Base-by-base conservation (phyloP, 306 rosid species). In the Heteromeles arbutifolia region DNA sequence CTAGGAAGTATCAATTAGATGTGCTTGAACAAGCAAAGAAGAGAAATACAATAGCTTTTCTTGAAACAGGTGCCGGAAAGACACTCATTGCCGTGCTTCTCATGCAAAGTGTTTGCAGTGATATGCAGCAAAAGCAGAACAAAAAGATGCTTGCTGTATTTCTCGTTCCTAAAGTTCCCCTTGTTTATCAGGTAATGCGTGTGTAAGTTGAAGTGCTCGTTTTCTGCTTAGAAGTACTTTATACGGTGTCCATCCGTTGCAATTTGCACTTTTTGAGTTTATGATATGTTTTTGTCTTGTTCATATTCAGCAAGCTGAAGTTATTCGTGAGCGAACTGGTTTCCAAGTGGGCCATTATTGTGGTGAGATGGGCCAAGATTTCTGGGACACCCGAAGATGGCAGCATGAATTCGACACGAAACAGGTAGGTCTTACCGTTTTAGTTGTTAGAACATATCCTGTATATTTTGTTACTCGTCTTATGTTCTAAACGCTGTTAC, bases 11-110 rank as follows among this genome's bases (percentile, higher is more conserved):
- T 83, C 99, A 95, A 78, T 83, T 95, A 85, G 99, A 95, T 85
- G 99, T 95, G 79, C 99, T 95, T 53, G 97, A 92, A 44, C 97
- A 95, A 84, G 97, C 99, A 25, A 95, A 92, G 97, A 80, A 73
- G 75, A 90, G 65, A 71, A 95, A 95, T 69, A 92, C 97, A 22
- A 95, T 92, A 75, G 99, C 99, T 82, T 95, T 95, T 84, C 93
- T 95, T 56, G 99, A 95, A 84, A 95, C 99, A 11, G 99, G 99
- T 53, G 97, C 99, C n/a, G 99, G 99, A 77, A 95, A 95, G 91
- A 95, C 97, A 41, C 90, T 95, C 28, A 95, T 95, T 79, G 99
- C 99, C 18, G 95, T 95, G 80, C 97, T 95, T 61, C 97, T 95
- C 65, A 92, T 95, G 31, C 90, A 78, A 82, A 92, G 92, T 70